phyloP scores from a whole-genome alignment of 768 basidiomycete genomes.

The Tephrocybe sp. region DNA sequence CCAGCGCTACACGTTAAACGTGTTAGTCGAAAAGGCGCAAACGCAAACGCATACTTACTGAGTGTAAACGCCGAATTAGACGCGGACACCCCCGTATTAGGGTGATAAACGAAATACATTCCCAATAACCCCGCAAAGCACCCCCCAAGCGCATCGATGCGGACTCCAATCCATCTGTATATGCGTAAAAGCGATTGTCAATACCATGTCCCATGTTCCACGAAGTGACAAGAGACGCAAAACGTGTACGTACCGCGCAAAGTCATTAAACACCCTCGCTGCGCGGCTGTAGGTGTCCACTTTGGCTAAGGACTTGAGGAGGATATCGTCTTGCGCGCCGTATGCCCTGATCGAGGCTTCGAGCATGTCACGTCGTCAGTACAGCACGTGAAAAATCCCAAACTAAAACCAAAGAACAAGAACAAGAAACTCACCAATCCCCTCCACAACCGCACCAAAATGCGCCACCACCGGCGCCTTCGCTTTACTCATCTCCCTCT shows the following conservation, averaged over 20 bases:
- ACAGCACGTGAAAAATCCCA: neutral
- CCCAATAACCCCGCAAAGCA: constrained; percentile 52
- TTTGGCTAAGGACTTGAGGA: constrained; percentile 36
- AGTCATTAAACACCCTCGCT: constrained; percentile 44
- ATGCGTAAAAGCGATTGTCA: neutral
- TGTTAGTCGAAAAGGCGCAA: too few species aligned
- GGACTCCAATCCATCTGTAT: constrained; percentile 36
- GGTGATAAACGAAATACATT: constrained; percentile 50
- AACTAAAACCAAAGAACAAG: neutral
- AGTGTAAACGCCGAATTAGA: constrained; percentile 15
- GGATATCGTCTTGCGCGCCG: constrained; percentile 48
- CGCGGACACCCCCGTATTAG: constrained; percentile 32
- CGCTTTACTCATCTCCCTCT: constrained; percentile 44
- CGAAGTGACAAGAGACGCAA: too few species aligned
- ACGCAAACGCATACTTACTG: neutral
- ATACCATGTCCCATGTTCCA: too few species aligned
- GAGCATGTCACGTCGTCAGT: too few species aligned
- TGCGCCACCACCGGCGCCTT: constrained; percentile 26
- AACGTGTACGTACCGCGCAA: constrained; percentile 19
- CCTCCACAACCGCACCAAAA: constrained; percentile 55
- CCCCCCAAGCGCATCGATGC: constrained; percentile 54
- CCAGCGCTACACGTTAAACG: neutral
- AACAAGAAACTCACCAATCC: constrained; percentile 34
- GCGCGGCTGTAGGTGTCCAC: constrained; percentile 51
- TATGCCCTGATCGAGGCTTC: constrained; percentile 64